phyloP scores from a whole-genome alignment of 352 stramenopile species.

The Phytophthora cryptogea region DNA sequence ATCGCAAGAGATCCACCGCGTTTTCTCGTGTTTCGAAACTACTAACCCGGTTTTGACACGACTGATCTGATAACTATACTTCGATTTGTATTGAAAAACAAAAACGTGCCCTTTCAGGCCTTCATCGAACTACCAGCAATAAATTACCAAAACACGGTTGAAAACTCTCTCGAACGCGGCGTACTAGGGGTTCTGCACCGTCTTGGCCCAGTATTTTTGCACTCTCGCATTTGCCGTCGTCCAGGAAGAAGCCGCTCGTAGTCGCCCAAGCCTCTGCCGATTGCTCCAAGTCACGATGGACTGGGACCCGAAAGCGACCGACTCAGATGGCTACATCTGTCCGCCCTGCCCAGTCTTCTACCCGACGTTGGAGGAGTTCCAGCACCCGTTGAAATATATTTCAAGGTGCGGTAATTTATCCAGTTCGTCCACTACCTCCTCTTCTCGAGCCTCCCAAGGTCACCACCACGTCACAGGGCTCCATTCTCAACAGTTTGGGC shows the following conservation, averaged over 20 bases:
- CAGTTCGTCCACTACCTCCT: neutral
- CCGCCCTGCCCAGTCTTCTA: conserved; percentile 87
- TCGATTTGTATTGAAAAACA: neutral
- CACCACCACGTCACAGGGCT: neutral
- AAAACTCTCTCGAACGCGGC: neutral
- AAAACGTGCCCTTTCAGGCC: conserved; percentile 4
- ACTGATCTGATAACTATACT: conserved; percentile 1
- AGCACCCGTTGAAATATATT: conserved; percentile 94
- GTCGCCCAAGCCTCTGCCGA: neutral
- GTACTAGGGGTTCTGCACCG: conserved; percentile 4
- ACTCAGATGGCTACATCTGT: conserved; percentile 80
- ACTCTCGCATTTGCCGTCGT: conserved; percentile 29
- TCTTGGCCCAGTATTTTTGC: conserved; percentile 33
- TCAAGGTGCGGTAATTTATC: conserved; percentile 79
- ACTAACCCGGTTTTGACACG: conserved; percentile 21
- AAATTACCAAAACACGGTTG: conserved; percentile 15
- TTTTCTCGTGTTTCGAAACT: conserved; percentile 11
- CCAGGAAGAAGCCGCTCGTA: conserved; percentile 9
- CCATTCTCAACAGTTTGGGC: neutral
- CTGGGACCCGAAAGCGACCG: conserved; percentile 60
- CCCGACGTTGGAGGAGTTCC: conserved; percentile 87
- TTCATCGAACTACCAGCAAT: neutral
- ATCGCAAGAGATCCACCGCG: conserved; percentile 8
- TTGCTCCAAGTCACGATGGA: conserved; percentile 46
- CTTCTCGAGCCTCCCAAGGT: conserved; percentile 1